Evolutionary conservation across 2,329 filamentous ascomycete species (phyloP).

Genomic region (Byssochlamys sp.): DNA sequence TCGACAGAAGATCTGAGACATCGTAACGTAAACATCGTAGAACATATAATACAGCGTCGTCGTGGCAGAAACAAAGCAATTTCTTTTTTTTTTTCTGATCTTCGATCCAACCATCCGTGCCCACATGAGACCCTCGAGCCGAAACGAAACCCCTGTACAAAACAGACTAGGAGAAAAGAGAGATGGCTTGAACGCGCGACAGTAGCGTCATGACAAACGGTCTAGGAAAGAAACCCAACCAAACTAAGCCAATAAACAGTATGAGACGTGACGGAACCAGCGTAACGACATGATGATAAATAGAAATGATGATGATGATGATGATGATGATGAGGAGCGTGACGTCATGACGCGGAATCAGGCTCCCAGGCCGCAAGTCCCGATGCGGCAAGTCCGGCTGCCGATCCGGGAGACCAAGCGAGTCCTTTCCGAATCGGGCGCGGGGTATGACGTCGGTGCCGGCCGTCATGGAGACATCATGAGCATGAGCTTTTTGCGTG

Average conservation of each 20-base stretch:
- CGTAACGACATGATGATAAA: slow-evolving; percentile 2
- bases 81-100: background rate
- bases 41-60: slow-evolving; percentile 13
- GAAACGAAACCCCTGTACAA: background rate
- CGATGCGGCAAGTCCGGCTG: slow-evolving; percentile 8
- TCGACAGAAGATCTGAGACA: slow-evolving; percentile 5
- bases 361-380: slow-evolving; percentile 7
- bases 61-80: background rate
- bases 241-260: too few relatives aligned
- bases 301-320: background rate
- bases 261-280: slow-evolving; percentile 2
- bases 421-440: slow-evolving; percentile 8
- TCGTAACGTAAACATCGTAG: slow-evolving; percentile 10
- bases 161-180: background rate
- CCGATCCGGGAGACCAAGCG: slow-evolving; percentile 12
- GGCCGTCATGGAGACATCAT: slow-evolving; percentile 9
- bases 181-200: background rate
- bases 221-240: background rate
- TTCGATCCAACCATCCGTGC: background rate
- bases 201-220: background rate
- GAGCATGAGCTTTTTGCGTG: background rate
- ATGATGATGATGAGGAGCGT: background rate
- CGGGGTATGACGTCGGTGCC: slow-evolving; percentile 15
- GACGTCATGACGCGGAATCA: slow-evolving; percentile 12
- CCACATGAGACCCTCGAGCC: background rate